A percentile compares a stretch with the other conserved stretches of the same genome.
Evolutionary conservation across 352 stramenopile species (phyloP).

Genomic region (Aphanomyces astaci): DNA sequence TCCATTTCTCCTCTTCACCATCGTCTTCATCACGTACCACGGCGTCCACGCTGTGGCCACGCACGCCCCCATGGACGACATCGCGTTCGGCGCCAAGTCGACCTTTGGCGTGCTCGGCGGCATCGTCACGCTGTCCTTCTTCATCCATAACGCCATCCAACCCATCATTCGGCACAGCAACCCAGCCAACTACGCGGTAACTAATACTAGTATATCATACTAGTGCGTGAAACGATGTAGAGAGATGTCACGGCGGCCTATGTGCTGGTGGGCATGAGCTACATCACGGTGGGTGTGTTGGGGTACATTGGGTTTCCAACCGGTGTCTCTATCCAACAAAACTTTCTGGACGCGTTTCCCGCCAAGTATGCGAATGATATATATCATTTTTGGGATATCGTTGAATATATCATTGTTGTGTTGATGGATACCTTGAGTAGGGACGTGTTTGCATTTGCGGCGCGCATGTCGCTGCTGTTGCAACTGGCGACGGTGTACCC

Average conservation of each 20-base stretch:
- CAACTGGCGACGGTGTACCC: slow-evolving; percentile 25
- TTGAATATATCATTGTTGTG: no score
- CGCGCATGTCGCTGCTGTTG: slow-evolving; percentile 10
- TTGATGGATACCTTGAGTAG: no score
- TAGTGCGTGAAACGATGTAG: neutral
- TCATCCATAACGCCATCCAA: slow-evolving; percentile 27
- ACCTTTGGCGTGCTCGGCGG: slow-evolving; percentile 19
- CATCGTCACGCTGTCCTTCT: slow-evolving; percentile 24
- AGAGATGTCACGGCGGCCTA: slow-evolving; percentile 14
- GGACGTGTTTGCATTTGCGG: slow-evolving; percentile 23
- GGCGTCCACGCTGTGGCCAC: slow-evolving; percentile 1
- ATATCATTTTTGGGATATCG: no score
- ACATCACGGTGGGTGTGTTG: slow-evolving; percentile 18
- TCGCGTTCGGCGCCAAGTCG: slow-evolving; percentile 14
- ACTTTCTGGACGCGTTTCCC: slow-evolving; percentile 26
- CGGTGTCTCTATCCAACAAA: neutral
- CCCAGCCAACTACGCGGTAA: slow-evolving; percentile 3
- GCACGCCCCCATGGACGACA: neutral
- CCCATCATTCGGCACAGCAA: slow-evolving; percentile 23
- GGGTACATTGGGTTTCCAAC: slow-evolving; percentile 24
- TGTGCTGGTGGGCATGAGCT: slow-evolving; percentile 6
- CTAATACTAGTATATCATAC: neutral
- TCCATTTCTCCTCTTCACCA: slow-evolving; percentile 23
- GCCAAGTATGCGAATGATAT: neutral
- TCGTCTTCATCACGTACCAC: slow-evolving; percentile 23